phyloP scores from a whole-genome alignment of 768 basidiomycete species.

The Tricholoma flavovirens region DNA sequence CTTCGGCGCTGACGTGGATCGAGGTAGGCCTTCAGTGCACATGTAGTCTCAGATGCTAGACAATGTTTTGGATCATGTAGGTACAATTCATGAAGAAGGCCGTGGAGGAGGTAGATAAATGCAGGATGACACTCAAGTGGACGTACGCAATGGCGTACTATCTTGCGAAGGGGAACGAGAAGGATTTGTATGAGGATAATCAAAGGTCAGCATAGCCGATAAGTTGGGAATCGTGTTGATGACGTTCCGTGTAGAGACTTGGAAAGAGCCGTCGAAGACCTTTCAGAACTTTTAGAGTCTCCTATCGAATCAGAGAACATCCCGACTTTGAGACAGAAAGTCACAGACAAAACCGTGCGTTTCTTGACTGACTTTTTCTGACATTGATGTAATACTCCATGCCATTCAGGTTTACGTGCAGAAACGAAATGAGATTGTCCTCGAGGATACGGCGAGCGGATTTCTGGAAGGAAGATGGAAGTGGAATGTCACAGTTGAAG shows the following conservation, averaged over 20 bases:
- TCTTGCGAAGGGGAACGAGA: slow-evolving; percentile 83
- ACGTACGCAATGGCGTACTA: slow-evolving; percentile 99
- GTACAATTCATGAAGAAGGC: slow-evolving; percentile 98
- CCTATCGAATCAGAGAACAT: slow-evolving; percentile 85
- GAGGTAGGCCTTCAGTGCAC: slow-evolving; percentile 46
- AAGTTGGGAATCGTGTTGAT: not conserved
- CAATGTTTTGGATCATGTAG: slow-evolving; percentile 7
- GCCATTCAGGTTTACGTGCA: slow-evolving; percentile 77
- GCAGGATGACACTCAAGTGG: slow-evolving; percentile 97
- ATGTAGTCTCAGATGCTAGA: not conserved
- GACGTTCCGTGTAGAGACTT: slow-evolving; percentile 57
- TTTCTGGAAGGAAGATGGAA: slow-evolving; percentile 82
- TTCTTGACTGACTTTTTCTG: not conserved
- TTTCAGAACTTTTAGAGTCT: slow-evolving; percentile 90
- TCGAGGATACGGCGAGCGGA: slow-evolving; percentile 91
- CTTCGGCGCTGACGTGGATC: slow-evolving; percentile 92
- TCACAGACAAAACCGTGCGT: slow-evolving; percentile 90
- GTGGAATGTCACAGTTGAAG: slow-evolving; percentile 72
- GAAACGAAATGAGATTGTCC: slow-evolving; percentile 90
- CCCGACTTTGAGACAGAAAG: slow-evolving; percentile 76
- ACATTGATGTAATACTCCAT: not conserved
- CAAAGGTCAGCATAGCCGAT: slow-evolving; percentile 54
- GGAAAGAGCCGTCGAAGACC: slow-evolving; percentile 91
- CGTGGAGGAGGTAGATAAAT: slow-evolving; percentile 84
- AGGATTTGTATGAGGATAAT: slow-evolving; percentile 96